phyloP scores from a whole-genome alignment of 495 filamentous ascomycete species.

The Annulohypoxylon bovei region DNA sequence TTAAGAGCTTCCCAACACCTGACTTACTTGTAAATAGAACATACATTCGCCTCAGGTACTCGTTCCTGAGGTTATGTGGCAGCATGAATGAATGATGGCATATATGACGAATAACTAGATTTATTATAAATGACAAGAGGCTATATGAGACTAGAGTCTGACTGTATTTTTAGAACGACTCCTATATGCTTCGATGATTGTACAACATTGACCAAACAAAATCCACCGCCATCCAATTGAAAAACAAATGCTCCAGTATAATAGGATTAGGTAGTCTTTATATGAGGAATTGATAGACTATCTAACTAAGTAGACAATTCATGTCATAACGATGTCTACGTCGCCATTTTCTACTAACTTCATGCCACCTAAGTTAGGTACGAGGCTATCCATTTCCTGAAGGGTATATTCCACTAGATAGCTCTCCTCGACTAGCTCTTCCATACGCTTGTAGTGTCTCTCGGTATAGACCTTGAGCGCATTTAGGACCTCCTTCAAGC shows the following conservation, averaged over 20 bases:
- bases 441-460: constrained; percentile 85
- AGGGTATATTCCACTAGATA: constrained; percentile 94
- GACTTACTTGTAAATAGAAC: not conserved
- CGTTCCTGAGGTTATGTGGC: not conserved
- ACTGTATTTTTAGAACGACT: not conserved
- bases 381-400: constrained; percentile 86
- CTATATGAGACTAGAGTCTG: not conserved
- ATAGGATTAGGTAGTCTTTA: not conserved
- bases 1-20: not conserved
- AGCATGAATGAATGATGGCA: not conserved
- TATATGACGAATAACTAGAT: not conserved
- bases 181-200: not conserved
- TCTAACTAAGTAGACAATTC: not conserved
- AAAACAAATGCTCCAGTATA: not conserved
- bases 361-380: constrained; percentile 52
- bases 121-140: not conserved
- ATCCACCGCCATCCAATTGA: not conserved
- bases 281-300: not conserved
- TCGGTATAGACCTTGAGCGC: constrained; percentile 88
- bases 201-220: not conserved
- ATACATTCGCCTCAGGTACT: not conserved
- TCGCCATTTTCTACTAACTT: constrained; percentile 47
- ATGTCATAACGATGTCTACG: constrained; percentile 56
- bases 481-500: constrained; percentile 82
- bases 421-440: constrained; percentile 92